Percentiles rank a stretch among this genome's conserved stretches.
phyloP scores from a whole-genome alignment of 1,139 yeast genomes.

The Saccharomyces pastorianus region DNA sequence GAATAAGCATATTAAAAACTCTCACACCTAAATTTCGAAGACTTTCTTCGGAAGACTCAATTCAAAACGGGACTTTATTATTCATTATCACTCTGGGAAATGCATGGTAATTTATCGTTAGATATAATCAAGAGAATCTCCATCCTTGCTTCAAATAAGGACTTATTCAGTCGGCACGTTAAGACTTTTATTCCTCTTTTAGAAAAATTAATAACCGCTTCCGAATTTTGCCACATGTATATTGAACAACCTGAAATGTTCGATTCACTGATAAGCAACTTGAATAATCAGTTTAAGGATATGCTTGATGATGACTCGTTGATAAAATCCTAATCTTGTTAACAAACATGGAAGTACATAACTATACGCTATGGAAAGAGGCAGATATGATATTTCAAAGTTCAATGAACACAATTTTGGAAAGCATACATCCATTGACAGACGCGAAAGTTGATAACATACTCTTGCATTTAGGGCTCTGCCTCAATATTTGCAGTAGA shows the following conservation, averaged over 20 bases:
- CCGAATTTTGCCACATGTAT: not conserved
- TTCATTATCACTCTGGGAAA: conserved; percentile 13
- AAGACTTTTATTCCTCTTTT: not conserved
- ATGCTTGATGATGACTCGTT: conserved; percentile 4
- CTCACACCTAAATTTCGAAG: conserved; percentile 14
- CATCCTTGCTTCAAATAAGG: not conserved
- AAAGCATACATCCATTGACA: not conserved
- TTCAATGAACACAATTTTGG: conserved; percentile 1
- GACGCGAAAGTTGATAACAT: conserved; percentile 9
- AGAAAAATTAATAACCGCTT: not conserved
- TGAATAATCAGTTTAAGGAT: not conserved
- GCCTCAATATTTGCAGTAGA: conserved; percentile 14
- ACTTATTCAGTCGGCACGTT: conserved; percentile 3
- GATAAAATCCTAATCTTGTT: conserved; percentile 17
- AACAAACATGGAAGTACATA: conserved; percentile 10
- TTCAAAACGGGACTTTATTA: conserved; percentile 11
- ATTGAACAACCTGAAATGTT: not conserved
- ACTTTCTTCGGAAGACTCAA: conserved; percentile 13
- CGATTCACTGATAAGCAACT: not conserved
- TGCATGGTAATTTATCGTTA: not conserved
- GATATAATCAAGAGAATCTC: not conserved
- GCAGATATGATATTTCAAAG: conserved; percentile 1
- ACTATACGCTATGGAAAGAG: not conserved
- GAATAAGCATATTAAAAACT: conserved; percentile 10
- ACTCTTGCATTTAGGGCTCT: conserved; percentile 22